Conservation (phyloP, 805 yeast genomes). For the Yarrowia sp. region DNA sequence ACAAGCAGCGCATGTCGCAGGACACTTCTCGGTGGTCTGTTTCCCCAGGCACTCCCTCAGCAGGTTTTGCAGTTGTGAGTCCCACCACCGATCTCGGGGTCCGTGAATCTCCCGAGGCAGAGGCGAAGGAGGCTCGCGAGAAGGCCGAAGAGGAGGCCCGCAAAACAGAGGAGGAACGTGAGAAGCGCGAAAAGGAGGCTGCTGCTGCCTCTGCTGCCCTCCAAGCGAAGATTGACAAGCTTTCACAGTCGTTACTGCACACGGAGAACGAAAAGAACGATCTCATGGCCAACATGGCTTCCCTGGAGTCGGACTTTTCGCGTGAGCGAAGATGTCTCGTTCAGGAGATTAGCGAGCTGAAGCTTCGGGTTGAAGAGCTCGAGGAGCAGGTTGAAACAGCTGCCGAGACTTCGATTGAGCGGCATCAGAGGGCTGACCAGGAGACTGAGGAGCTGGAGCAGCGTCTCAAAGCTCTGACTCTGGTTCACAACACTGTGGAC, state of each 20-base stretch:
- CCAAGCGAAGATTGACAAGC: neutral
- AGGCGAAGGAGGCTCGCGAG: neutral
- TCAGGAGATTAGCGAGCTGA: slow-evolving; percentile 50
- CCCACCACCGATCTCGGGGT: too few relatives aligned
- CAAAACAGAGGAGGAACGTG: neutral
- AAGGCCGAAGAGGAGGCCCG: neutral
- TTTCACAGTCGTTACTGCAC: neutral
- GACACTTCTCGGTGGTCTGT: slow-evolving; percentile 8
- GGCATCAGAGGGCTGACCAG: slow-evolving; percentile 30
- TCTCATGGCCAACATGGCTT: slow-evolving; percentile 63
- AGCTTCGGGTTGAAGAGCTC: slow-evolving; percentile 47
- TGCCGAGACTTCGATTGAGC: slow-evolving; percentile 31
- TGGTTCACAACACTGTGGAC: slow-evolving; percentile 35
- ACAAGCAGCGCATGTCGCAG: slow-evolving; percentile 56
- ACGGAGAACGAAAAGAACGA: slow-evolving; percentile 54
- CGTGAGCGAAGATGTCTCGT: slow-evolving; percentile 52
- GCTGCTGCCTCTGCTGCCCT: neutral
- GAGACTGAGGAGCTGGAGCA: slow-evolving; percentile 46
- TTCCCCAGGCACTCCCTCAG: neutral
- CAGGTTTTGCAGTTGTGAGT: neutral
- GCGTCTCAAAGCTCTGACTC: slow-evolving; percentile 36
- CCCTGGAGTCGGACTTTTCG: slow-evolving; percentile 58
- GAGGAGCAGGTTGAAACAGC: slow-evolving; percentile 47
- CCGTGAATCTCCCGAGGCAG: neutral
- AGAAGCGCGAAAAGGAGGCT: neutral